Conservation (phyloP, 2,329 filamentous ascomycete genomes). For the Phialophora tarda region DNA sequence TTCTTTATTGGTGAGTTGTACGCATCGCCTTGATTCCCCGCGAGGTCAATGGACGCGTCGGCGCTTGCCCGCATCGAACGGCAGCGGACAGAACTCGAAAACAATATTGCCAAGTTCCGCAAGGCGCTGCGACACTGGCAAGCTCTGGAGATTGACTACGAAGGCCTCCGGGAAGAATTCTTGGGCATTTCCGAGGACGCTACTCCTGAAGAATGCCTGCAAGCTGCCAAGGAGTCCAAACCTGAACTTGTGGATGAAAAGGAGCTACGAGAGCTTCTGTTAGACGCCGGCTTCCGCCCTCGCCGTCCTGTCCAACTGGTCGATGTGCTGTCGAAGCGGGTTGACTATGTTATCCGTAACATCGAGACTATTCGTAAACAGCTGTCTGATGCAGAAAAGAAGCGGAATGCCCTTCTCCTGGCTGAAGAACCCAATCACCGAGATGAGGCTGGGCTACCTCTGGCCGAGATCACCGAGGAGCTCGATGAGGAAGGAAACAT, state of each 20-base stretch:
- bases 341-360: constrained; percentile 90
- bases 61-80: constrained; percentile 73
- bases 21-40: background rate
- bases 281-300: constrained; percentile 53
- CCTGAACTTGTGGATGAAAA: constrained; percentile 52
- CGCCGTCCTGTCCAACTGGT: constrained; percentile 64
- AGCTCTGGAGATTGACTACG: constrained; percentile 89
- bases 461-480: constrained; percentile 91
- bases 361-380: constrained; percentile 75
- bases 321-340: constrained; percentile 71
- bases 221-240: constrained; percentile 53
- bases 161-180: constrained; percentile 83
- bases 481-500: constrained; percentile 90
- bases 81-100: constrained; percentile 75
- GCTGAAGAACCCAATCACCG: constrained; percentile 65
- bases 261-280: constrained; percentile 63
- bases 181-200: constrained; percentile 58
- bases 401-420: constrained; percentile 67
- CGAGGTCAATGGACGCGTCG: constrained; percentile 47
- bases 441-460: constrained; percentile 73
- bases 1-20: background rate
- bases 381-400: constrained; percentile 70
- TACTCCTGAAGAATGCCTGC: constrained; percentile 61
- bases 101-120: constrained; percentile 73
- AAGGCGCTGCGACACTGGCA: constrained; percentile 86